phyloP scores from a whole-genome alignment of 2,329 filamentous ascomycete genomes.

The Conoideocrella luteorostrata region DNA sequence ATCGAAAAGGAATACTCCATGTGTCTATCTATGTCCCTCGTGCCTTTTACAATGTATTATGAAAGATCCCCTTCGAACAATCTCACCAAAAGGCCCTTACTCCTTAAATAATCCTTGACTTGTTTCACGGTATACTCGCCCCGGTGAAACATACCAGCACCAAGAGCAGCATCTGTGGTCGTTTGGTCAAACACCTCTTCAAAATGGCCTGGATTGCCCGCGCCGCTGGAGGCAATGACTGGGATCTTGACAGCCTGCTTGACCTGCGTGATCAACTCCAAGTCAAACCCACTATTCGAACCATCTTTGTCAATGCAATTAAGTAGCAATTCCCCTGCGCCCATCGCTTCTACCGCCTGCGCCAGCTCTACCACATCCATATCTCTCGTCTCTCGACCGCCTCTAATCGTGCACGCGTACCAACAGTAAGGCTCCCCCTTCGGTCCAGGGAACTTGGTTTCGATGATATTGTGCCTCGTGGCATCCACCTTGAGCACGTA shows the following conservation, averaged over 20 bases:
- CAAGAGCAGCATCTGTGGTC: constrained; percentile 82
- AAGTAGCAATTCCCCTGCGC: constrained; percentile 84
- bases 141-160: constrained; percentile 95
- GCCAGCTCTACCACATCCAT: constrained; percentile 86
- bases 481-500: constrained; percentile 72
- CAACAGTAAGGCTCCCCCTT: constrained; percentile 78
- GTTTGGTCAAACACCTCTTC: constrained; percentile 84
- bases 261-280: constrained; percentile 83
- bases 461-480: constrained; percentile 64
- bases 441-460: constrained; percentile 63
- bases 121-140: constrained; percentile 91
- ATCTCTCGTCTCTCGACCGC: constrained; percentile 88
- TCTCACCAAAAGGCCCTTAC: constrained; percentile 70
- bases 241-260: constrained; percentile 85
- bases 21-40: background rate
- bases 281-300: constrained; percentile 87
- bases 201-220: constrained; percentile 83
- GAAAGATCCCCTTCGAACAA: constrained; percentile 58
- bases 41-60: constrained; percentile 13
- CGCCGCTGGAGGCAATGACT: constrained; percentile 90
- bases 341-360: constrained; percentile 90
- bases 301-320: constrained; percentile 98
- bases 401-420: constrained; percentile 97
- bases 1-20: too few relatives aligned
- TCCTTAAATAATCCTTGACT: constrained; percentile 76